Conservation (phyloP, 345 rosid species). For the Gossypium thurberi region DNA sequence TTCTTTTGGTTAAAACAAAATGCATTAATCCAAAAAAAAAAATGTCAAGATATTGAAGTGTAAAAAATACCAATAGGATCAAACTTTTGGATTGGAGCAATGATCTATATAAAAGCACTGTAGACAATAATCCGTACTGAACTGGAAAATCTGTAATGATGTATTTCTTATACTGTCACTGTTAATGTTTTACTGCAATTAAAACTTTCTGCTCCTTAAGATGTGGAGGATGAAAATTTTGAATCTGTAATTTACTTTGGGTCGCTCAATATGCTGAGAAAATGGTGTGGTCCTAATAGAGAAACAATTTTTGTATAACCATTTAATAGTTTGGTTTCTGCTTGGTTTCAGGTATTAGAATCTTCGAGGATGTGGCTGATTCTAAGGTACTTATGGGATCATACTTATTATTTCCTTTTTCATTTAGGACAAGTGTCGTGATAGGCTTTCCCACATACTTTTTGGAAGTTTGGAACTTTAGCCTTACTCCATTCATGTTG, state of each 20-base stretch:
- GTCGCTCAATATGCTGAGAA: neutral
- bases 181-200: neutral
- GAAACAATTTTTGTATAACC: neutral
- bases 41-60: neutral
- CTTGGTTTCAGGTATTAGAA: conserved; percentile 74
- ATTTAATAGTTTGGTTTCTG: conserved; percentile 6
- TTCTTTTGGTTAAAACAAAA: neutral
- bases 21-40: neutral
- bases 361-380: conserved; percentile 81
- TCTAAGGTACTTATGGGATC: conserved; percentile 50
- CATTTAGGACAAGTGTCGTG: neutral
- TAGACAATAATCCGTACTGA: neutral
- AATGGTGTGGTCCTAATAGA: neutral
- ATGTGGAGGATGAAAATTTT: neutral
- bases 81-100: neutral
- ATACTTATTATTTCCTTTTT: neutral
- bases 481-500: neutral
- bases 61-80: neutral
- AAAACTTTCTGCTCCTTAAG: neutral
- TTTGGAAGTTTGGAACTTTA: neutral
- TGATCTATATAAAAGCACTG: neutral
- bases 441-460: neutral
- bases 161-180: neutral
- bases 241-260: neutral
- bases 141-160: neutral